Conservation (phyloP, 768 basidiomycete species). For the Amanita thiersii region DNA sequence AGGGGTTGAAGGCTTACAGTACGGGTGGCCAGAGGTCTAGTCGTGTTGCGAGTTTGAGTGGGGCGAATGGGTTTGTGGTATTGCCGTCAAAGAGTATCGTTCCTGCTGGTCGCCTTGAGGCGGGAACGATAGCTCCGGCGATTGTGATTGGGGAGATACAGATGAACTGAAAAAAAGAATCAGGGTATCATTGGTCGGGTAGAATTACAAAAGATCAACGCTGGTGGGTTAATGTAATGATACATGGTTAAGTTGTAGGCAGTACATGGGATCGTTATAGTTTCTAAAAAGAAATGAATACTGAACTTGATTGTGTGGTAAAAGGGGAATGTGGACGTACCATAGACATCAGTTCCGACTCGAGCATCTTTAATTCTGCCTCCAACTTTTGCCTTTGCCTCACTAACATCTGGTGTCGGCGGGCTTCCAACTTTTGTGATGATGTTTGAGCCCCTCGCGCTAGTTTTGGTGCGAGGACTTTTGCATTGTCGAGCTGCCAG, state of each 20-base stretch:
- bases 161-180: conserved; percentile 5
- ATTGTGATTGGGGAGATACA: conserved; percentile 64
- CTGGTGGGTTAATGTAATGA: too few relatives aligned
- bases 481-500: conserved; percentile 47
- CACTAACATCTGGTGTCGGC: conserved; percentile 53
- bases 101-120: conserved; percentile 30
- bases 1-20: conserved; percentile 57
- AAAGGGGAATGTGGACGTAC: conserved; percentile 24
- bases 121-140: conserved; percentile 50
- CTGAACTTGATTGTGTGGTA: neutral
- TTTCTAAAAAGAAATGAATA: neutral
- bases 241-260: too few relatives aligned
- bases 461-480: conserved; percentile 33
- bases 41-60: conserved; percentile 69
- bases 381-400: conserved; percentile 66
- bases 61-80: conserved; percentile 73
- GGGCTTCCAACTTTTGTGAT: conserved; percentile 57
- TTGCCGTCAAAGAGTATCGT: conserved; percentile 40
- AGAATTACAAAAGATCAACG: neutral
- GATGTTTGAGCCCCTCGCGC: conserved; percentile 43
- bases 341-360: conserved; percentile 52
- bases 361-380: conserved; percentile 48
- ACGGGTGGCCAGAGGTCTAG: conserved; percentile 87
- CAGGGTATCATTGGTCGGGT: neutral
- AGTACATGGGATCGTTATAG: too few relatives aligned